Base-by-base conservation (phyloP, 2,329 filamentous ascomycete species). In the Pseudonectria buxi region DNA sequence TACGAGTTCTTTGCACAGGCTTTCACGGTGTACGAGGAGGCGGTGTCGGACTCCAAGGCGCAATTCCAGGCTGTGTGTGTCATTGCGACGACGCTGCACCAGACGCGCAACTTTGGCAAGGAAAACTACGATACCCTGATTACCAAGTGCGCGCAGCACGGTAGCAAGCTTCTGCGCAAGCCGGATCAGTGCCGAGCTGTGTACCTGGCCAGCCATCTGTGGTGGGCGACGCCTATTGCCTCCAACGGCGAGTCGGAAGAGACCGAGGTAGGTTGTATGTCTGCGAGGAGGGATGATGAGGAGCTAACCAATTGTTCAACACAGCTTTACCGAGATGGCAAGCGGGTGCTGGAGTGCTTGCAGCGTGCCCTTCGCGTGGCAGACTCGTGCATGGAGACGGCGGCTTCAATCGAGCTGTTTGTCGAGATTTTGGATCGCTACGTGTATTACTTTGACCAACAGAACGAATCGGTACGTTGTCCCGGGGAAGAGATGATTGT, bases 51-150 rank as follows among this genome's bases (percentile, higher is more conserved):
- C 59, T 95, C 88, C 12, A 83, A 94, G 59, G 90, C 89, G 11
- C 92, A 98, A 59, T 98, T 96, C 69, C 92, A 98, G 65, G 90
- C 92, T 1, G 92, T 98, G 1, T 95, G 89, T 50, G 83, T 95
- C 26, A 88, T 98, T 53, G 87, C 90, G 3, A 86, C 84, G 37
- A 87, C 86, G 5, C 69, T 98, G 37, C 89, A 95, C 56, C 83
- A 87, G 45, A 90, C 87, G 10, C 75, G 90, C 39, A 82, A 90
- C 54, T 98, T 98, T 59, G 82, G 86, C 43, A 89, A 90, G 59
- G 92, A 98, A 64, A 98, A 96, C 57, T 98, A 96, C 62, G 94
- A 98, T 60, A 98, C 92, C 0, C 71, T 98, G 24, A 98, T 98
- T 56, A 98, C 92, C 9, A 98, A 98, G 64, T 94, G 88, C 48